Base-by-base conservation (phyloP, 352 stramenopile species). In the Pythium volutum region DNA sequence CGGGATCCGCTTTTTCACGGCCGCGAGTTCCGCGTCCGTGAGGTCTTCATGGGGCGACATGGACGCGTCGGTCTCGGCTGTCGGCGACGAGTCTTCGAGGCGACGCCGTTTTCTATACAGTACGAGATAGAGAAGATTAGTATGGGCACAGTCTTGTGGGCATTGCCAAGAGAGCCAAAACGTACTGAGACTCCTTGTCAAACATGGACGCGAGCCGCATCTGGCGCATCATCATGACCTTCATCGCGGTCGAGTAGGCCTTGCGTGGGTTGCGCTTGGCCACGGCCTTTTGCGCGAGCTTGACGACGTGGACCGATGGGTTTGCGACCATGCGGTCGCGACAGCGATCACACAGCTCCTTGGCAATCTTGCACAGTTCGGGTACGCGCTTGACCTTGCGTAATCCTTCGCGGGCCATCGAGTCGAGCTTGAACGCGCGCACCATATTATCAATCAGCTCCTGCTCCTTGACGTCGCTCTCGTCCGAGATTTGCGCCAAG, bases 191-290 rank as follows among this genome's bases (percentile, higher is more conserved):
- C 42, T 88, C 79, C 59, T 75, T 78, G 69, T 83, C 77, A 34
- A 91, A 88, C 46, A 85, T 65, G 2, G 84, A 58, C 7, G 77
- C 86, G n/a, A 91, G 73, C 63, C 89, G 88, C 78, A 93, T 88
- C 53, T 93, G 84, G 3, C 81, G 80, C 60, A 78, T 84, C 69
- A 93, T 91, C 79, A 91, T 90, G 43, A 82, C 89, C 67, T 91
- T 93, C 84, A 93, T 93, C 18, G 77, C 78, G 15, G 76, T 88
- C 18, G 84, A 93, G 66, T 91, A 93, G 23, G 80, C 82, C 63
- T 88, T 90, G 62, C 86, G 89, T 12, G 84, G 84, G 55, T 91
- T 87, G 39, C 79, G 81, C 43, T 75, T 81, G 9, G 84, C 84
- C 33, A 84, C 56, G 0, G 82, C 76, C 67, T 91, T 86, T 53